Conservation (phyloP, 176 grass and related monocot species). For the Tuctoria greenei region DNA sequence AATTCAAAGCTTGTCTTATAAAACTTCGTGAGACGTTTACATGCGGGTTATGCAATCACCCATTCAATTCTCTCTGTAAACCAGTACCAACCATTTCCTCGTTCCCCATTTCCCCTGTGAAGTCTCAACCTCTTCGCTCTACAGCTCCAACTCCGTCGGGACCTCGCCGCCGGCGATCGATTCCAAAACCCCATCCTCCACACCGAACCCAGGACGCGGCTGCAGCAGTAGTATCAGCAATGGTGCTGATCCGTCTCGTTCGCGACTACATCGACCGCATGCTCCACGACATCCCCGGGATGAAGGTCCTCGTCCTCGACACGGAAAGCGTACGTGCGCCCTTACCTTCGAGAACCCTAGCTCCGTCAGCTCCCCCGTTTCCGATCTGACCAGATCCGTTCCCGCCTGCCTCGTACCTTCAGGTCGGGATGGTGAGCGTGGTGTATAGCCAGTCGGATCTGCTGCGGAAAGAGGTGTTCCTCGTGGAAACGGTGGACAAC, state of each 20-base stretch:
- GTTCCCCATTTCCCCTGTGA: not conserved
- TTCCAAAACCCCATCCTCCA: not conserved
- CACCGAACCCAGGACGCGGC: not conserved
- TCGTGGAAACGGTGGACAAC: conserved; percentile 86
- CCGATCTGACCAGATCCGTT: conserved; percentile 23
- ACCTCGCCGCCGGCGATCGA: conserved; percentile 23
- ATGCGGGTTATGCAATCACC: no score
- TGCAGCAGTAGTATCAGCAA: conserved; percentile 1
- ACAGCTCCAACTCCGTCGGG: not conserved
- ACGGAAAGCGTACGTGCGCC: conserved; percentile 55
- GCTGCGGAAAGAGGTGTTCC: conserved; percentile 92
- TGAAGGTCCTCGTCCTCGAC: conserved; percentile 97
- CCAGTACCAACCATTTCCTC: not conserved
- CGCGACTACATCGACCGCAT: conserved; percentile 93
- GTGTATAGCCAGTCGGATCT: conserved; percentile 95
- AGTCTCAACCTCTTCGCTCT: not conserved
- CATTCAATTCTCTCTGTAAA: no score
- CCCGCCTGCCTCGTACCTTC: not conserved
- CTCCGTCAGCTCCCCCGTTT: not conserved
- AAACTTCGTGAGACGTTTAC: no score
- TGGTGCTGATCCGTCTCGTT: conserved; percentile 73
- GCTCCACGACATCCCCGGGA: conserved; percentile 91
- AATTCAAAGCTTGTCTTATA: no score
- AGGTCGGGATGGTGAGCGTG: conserved; percentile 95
- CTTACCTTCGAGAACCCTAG: conserved; percentile 3